Conservation (phyloP, 352 stramenopile species). For the Pythium rhizo-oryzae region DNA sequence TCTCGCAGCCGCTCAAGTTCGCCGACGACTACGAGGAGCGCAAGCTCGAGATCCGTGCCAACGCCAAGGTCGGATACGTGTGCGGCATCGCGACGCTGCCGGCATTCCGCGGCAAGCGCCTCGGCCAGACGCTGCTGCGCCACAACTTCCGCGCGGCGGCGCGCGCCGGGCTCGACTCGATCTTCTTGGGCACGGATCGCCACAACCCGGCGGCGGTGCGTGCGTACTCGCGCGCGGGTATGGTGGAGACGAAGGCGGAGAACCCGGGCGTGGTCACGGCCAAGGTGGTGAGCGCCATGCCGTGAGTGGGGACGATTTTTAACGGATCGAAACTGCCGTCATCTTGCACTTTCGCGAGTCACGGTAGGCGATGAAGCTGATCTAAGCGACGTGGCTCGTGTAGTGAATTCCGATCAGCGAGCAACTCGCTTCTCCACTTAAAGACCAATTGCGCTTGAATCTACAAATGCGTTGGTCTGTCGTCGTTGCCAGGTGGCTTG, state of each 20-base stretch:
- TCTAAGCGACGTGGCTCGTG: too few relatives aligned
- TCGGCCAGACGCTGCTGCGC: slow-evolving; percentile 6
- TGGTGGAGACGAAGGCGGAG: slow-evolving; percentile 22
- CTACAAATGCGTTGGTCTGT: too few relatives aligned
- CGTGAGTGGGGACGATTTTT: too few relatives aligned
- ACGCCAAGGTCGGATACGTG: slow-evolving; percentile 4
- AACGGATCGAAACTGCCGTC: too few relatives aligned
- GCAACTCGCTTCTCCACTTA: too few relatives aligned
- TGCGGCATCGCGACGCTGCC: slow-evolving; percentile 2
- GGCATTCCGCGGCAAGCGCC: not conserved
- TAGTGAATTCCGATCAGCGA: too few relatives aligned
- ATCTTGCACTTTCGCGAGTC: too few relatives aligned
- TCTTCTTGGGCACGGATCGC: slow-evolving; percentile 28
- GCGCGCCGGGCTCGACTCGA: slow-evolving; percentile 4
- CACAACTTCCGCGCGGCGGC: slow-evolving; percentile 1
- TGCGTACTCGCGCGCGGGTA: slow-evolving; percentile 23
- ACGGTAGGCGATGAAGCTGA: too few relatives aligned
- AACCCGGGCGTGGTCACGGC: slow-evolving; percentile 6
- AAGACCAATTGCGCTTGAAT: too few relatives aligned
- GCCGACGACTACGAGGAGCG: slow-evolving; percentile 5
- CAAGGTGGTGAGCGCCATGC: too few relatives aligned
- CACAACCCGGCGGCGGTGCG: slow-evolving; percentile 24
- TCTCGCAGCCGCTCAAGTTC: not conserved
- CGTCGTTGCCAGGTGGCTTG: too few relatives aligned
- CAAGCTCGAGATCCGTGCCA: slow-evolving; percentile 3